A percentile compares a stretch with the other conserved stretches of the same genome.
These are phyloP conservation scores for Amanita exitialis DNA, from an alignment of 768 basidiomycete genomes.

Conservation along the genomic window DNA sequence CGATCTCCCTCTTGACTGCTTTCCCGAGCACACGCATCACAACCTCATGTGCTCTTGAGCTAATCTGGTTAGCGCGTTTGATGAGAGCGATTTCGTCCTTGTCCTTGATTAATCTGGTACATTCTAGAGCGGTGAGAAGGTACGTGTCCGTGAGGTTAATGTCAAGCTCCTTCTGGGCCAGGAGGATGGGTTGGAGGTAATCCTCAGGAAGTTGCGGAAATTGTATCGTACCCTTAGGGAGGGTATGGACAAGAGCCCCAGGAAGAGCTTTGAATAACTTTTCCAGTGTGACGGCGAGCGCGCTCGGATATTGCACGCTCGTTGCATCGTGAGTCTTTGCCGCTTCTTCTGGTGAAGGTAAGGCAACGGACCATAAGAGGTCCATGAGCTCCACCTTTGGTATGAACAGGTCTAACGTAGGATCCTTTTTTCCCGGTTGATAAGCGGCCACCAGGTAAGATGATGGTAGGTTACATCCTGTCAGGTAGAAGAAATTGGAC, in stretches of 20 bases:
- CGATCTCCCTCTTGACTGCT: constrained; percentile 51
- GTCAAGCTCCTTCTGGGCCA: constrained; percentile 19
- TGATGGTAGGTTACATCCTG: constrained; percentile 68
- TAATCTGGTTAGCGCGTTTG: constrained; percentile 73
- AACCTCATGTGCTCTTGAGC: constrained; percentile 81
- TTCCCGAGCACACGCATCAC: constrained; percentile 86
- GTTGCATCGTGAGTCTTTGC: constrained; percentile 48
- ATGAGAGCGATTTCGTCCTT: constrained; percentile 65
- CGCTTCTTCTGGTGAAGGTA: constrained; percentile 50
- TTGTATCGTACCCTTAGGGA: constrained; percentile 40
- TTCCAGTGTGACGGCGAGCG: constrained; percentile 35
- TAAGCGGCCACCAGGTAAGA: constrained; percentile 57
- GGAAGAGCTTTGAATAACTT: constrained; percentile 37
- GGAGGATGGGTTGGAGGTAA: constrained; percentile 27
- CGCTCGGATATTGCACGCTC: constrained; percentile 37
- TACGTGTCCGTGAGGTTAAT: constrained; percentile 43
- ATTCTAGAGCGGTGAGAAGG: constrained; percentile 70
- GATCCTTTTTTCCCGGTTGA: constrained; percentile 32
- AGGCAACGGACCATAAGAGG: constrained; percentile 85
- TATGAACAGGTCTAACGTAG: constrained; percentile 61
- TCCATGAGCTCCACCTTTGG: constrained; percentile 64
- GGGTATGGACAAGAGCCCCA: constrained; percentile 54
- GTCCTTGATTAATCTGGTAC: constrained; percentile 72
- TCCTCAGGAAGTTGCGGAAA: constrained; percentile 41
- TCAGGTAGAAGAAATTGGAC: constrained; percentile 84